Conservation (phyloP, 805 yeast species). For the Sugiyamaella floridensis region DNA sequence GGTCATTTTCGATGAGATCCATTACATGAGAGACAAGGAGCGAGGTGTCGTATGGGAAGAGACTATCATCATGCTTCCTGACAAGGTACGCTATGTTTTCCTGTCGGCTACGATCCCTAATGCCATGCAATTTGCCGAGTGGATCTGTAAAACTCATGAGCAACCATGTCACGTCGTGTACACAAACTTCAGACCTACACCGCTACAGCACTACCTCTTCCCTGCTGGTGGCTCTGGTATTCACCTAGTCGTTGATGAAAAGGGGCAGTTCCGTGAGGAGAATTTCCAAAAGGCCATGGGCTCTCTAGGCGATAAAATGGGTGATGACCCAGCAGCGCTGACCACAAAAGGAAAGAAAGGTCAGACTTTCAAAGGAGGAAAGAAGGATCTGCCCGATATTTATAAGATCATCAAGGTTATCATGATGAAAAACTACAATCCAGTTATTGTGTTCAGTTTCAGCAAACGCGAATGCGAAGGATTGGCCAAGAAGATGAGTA, state of each 20-base stretch:
- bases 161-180: conserved; percentile 99
- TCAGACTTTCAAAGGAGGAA: conserved; percentile 82
- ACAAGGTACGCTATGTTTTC: conserved; percentile 89
- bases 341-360: conserved; percentile 64
- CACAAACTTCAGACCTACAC: conserved; percentile 98
- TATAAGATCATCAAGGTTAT: conserved; percentile 97
- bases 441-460: conserved; percentile 97
- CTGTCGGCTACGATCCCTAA: conserved; percentile 96
- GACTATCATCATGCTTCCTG: conserved; percentile 90
- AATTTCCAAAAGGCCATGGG: conserved; percentile 99
- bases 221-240: conserved; percentile 99
- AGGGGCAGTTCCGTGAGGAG: conserved; percentile 92
- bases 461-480: conserved; percentile 95
- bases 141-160: conserved; percentile 91
- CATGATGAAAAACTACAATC: conserved; percentile 92
- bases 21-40: conserved; percentile 95
- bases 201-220: conserved; percentile 91
- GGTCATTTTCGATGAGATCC: conserved; percentile 98
- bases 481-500: conserved; percentile 90
- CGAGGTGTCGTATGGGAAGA: conserved; percentile 99
- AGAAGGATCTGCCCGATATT: conserved; percentile 82
- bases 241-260: conserved; percentile 94
- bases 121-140: conserved; percentile 97
- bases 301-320: conserved; percentile 70
- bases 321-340: conserved; percentile 71